Evolutionary conservation across 176 grass and related monocot species (phyloP).

Genomic region (Cenchrus fungigraminus): DNA sequence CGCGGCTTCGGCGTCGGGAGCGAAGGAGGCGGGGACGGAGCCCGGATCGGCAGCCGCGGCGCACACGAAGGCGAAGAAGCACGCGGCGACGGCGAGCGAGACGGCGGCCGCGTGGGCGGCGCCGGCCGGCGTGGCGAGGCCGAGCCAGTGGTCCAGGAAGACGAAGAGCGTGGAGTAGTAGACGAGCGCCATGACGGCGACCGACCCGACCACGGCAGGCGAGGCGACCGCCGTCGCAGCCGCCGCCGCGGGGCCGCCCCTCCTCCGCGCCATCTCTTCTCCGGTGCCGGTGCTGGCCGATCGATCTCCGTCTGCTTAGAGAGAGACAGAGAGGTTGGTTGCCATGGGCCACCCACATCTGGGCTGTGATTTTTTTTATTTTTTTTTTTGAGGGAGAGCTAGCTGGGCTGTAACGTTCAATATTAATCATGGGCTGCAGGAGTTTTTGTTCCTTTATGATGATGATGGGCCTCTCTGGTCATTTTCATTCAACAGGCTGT

Average conservation of each 20-base stretch:
- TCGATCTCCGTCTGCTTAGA: not conserved
- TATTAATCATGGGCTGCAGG: too few relatives aligned
- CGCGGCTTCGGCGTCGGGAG: conserved; percentile 68
- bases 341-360: not conserved
- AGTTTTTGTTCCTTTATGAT: too few relatives aligned
- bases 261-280: conserved; percentile 58
- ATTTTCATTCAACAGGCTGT: too few relatives aligned
- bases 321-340: too few relatives aligned
- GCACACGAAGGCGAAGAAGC: conserved; percentile 75
- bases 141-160: conserved; percentile 75
- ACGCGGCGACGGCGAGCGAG: conserved; percentile 59
- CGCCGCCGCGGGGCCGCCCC: conserved; percentile 37
- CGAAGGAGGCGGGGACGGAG: conserved; percentile 56
- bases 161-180: conserved; percentile 84
- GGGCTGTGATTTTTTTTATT: not conserved
- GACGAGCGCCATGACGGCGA: conserved; percentile 52
- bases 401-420: too few relatives aligned
- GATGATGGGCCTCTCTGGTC: too few relatives aligned
- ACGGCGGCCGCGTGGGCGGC: conserved; percentile 59
- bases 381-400: too few relatives aligned
- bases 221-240: conserved; percentile 31
- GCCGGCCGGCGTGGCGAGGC: conserved; percentile 60
- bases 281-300: conserved; percentile 16
- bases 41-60: conserved; percentile 68
- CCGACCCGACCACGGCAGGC: conserved; percentile 50